phyloP scores from a whole-genome alignment of 805 yeast species.

The Kockiozyma suomiensis region DNA sequence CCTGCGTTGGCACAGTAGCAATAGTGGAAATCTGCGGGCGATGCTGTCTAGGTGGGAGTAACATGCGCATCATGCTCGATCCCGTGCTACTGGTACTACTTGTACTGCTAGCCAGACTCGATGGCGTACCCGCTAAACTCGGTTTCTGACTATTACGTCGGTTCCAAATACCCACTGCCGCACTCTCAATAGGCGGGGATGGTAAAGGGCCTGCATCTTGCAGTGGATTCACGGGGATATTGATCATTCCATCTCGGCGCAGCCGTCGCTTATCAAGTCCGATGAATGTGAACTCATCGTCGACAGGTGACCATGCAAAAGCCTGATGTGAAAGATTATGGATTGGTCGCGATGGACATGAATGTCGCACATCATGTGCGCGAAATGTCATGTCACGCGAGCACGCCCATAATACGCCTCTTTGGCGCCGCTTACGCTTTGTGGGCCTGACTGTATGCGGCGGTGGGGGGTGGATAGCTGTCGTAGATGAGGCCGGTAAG shows the following conservation, averaged over 20 bases:
- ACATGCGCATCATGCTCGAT: constrained; percentile 16
- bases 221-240: neutral
- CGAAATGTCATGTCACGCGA: constrained; percentile 55
- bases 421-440: constrained; percentile 1
- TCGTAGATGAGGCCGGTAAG: neutral
- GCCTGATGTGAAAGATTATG: constrained; percentile 58
- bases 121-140: neutral
- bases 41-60: constrained; percentile 4
- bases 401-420: constrained; percentile 49
- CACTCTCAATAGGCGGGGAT: neutral
- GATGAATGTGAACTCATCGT: constrained; percentile 52
- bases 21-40: neutral
- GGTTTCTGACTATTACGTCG: neutral
- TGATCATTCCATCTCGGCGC: constrained; percentile 21
- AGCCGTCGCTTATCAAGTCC: constrained; percentile 16
- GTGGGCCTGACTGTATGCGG: neutral
- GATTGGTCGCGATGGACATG: constrained; percentile 47
- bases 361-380: constrained; percentile 49
- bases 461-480: neutral
- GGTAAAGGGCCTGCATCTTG: neutral
- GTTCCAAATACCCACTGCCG: neutral
- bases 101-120: constrained; percentile 3
- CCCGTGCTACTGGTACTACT: constrained; percentile 4
- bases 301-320: constrained; percentile 58
- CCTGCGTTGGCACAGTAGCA: neutral